Evolutionary conservation across 2,329 filamentous ascomycete species (phyloP).

Genomic region (Penicillium sp.): DNA sequence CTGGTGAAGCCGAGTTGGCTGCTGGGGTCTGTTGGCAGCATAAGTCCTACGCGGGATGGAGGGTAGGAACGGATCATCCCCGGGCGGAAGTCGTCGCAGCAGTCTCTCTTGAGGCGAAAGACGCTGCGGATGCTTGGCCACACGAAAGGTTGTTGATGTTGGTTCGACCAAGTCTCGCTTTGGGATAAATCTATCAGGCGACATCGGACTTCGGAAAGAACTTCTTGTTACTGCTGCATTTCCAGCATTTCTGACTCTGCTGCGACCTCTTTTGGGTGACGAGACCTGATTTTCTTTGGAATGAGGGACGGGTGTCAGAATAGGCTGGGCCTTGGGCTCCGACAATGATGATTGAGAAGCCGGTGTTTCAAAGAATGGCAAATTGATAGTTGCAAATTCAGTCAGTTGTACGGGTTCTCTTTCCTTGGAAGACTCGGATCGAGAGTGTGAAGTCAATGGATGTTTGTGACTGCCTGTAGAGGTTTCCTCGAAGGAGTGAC

Average conservation of each 20-base stretch:
- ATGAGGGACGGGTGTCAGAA: background rate
- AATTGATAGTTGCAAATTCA: slow-evolving; percentile 17
- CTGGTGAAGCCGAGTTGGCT: slow-evolving; percentile 13
- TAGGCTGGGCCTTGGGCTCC: background rate
- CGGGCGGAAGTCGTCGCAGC: slow-evolving; percentile 42
- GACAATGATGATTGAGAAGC: slow-evolving; percentile 10
- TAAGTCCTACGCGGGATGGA: slow-evolving; percentile 27
- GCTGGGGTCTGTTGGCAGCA: slow-evolving; percentile 9
- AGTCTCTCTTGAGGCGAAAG: slow-evolving; percentile 48
- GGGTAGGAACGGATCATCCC: slow-evolving; percentile 54
- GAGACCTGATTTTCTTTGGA: slow-evolving; percentile 12
- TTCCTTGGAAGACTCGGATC: slow-evolving; percentile 8
- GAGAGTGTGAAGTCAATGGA: slow-evolving; percentile 12
- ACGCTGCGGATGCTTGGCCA: slow-evolving; percentile 48
- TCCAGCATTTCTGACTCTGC: slow-evolving; percentile 14
- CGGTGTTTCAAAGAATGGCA: slow-evolving; percentile 14
- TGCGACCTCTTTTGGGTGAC: slow-evolving; percentile 13
- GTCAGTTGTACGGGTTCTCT: slow-evolving; percentile 1
- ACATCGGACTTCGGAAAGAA: slow-evolving; percentile 23
- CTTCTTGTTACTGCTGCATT: slow-evolving; percentile 9
- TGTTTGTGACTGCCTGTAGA: slow-evolving; percentile 10
- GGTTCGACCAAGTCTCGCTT: slow-evolving; percentile 41
- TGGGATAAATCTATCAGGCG: slow-evolving; percentile 60
- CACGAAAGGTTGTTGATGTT: slow-evolving; percentile 49
- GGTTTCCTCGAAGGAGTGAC: slow-evolving; percentile 25